Base-by-base conservation (phyloP, 1,284 basidiomycete species). In the Naganishia liquefaciens region DNA sequence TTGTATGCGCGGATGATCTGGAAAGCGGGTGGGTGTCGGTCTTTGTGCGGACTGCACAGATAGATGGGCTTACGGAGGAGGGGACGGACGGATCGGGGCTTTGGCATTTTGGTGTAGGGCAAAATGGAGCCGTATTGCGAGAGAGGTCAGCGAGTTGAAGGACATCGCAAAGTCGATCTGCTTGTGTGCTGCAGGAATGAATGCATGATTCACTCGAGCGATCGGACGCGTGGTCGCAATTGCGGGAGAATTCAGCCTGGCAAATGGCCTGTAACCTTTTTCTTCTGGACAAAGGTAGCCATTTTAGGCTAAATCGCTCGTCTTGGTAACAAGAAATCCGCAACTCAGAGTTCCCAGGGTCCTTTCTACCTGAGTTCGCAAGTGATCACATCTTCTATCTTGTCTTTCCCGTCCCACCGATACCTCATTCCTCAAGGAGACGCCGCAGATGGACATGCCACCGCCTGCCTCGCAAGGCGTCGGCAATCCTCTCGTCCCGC, bases 401-500 rank as follows among this genome's bases (percentile, higher is more conserved):
- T 37, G 10, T 37, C 33, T 37, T 37, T 37, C 33, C 33, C 33
- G 1, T n/a, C n/a, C n/a, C n/a, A n/a, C n/a, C 33, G 6, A 1
- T 13, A 3, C 9, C 0, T 1, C 33, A 2, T 9, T 27, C 17
- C 11, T 30, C 50, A 11, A 33, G 27, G 13, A 13, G 2, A 10
- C 37, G 11, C 10, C 50, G 39, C 17, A 30, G 17, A 60, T 60
- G 57, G 57, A 60, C n/a, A n/a, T 3, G 13, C 42, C 19, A 23
- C 46, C 44, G 33, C 46, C 43, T 5, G 5, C 28, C 46, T 5
- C 13, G 23, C 30, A 50, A 33, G 37, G 46, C 17, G 46, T 60
- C 57, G 70, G 74, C 25, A 79, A 86, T 73, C 89, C 89, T 15
- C 46, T 66, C 55, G 83, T 92, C 73, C 89, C 89, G 17, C 37